A percentile compares a stretch with the other conserved stretches of the same genome.
phyloP scores from a whole-genome alignment of 352 stramenopile genomes.

The Globisporangium acanthophoron region DNA sequence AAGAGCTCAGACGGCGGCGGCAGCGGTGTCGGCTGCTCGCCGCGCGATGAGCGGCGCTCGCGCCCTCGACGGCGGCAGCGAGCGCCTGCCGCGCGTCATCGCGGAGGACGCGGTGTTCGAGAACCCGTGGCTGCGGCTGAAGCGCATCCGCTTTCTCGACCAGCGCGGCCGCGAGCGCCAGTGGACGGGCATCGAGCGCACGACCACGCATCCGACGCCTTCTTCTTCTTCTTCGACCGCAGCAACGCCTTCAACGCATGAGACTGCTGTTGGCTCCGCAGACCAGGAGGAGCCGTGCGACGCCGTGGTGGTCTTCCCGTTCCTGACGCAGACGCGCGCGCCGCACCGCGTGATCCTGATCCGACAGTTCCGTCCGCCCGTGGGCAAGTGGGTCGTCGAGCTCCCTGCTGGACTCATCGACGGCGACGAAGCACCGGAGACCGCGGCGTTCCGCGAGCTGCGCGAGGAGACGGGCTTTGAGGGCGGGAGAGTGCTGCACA shows the following conservation, averaged over 20 bases:
- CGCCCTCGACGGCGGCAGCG: background rate
- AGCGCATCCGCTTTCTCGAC: slow-evolving; percentile 64
- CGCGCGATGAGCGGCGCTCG: background rate
- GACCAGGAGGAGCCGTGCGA: slow-evolving; percentile 27
- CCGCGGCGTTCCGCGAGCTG: slow-evolving; percentile 79
- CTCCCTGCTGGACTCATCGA: slow-evolving; percentile 91
- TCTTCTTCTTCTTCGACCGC: background rate
- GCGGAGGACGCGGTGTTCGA: slow-evolving; percentile 54
- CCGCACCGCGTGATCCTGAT: slow-evolving; percentile 69
- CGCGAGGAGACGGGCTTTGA: slow-evolving; percentile 86
- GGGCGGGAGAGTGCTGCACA: slow-evolving; percentile 21
- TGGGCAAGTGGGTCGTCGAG: slow-evolving; percentile 85
- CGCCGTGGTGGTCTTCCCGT: slow-evolving; percentile 71
- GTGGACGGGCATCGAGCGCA: slow-evolving; percentile 64
- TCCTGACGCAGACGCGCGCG: slow-evolving; percentile 31
- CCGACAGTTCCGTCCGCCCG: slow-evolving; percentile 87
- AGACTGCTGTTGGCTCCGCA: background rate
- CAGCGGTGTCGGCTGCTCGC: background rate
- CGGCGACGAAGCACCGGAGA: slow-evolving; percentile 57
- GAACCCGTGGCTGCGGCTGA: slow-evolving; percentile 48
- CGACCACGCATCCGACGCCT: slow-evolving; percentile 45
- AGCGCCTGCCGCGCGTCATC: slow-evolving; percentile 35
- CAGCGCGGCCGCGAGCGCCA: slow-evolving; percentile 34
- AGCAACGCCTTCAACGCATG: background rate
- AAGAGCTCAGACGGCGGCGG: background rate